A percentile compares a stretch with the other conserved stretches of the same genome.
phyloP scores from a whole-genome alignment of 176 grass and related monocot species.

The Pontederia paniculata region DNA sequence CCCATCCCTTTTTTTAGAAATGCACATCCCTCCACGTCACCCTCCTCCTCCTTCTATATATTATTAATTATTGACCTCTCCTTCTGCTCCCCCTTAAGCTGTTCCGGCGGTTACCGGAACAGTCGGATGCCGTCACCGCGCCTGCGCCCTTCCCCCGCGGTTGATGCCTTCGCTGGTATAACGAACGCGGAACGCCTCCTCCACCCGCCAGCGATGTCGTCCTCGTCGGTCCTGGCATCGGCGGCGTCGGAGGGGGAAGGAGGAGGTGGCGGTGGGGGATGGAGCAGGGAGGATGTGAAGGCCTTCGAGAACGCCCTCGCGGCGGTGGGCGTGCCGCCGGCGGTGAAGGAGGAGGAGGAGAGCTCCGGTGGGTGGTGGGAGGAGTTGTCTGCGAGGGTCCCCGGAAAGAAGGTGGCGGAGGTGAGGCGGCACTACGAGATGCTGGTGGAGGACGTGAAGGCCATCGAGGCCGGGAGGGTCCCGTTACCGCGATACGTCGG shows the following conservation, averaged over 20 bases:
- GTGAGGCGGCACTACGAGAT: constrained; percentile 65
- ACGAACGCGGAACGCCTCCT: too few species aligned
- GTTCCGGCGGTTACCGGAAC: too few species aligned
- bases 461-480: constrained; percentile 71
- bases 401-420: constrained; percentile 58
- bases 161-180: too few species aligned
- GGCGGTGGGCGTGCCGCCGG: constrained; percentile 12
- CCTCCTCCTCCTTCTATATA: too few species aligned
- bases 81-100: too few species aligned
- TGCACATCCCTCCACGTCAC: too few species aligned
- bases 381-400: constrained; percentile 38
- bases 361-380: constrained; percentile 46
- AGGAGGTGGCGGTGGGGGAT: constrained; percentile 16
- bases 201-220: too few species aligned
- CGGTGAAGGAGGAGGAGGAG: constrained; percentile 23
- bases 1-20: too few species aligned
- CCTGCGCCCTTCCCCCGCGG: too few species aligned
- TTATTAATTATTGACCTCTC: too few species aligned
- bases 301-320: constrained; percentile 87
- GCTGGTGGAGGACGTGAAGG: constrained; percentile 66
- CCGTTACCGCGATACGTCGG: constrained; percentile 48
- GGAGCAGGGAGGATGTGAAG: constrained; percentile 85
- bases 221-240: neutral
- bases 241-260: constrained; percentile 15
- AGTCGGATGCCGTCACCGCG: too few species aligned